These are phyloP conservation scores for Angomonas ambiguus DNA, from an alignment of 208 protist genomes.

Conservation along the genomic window DNA sequence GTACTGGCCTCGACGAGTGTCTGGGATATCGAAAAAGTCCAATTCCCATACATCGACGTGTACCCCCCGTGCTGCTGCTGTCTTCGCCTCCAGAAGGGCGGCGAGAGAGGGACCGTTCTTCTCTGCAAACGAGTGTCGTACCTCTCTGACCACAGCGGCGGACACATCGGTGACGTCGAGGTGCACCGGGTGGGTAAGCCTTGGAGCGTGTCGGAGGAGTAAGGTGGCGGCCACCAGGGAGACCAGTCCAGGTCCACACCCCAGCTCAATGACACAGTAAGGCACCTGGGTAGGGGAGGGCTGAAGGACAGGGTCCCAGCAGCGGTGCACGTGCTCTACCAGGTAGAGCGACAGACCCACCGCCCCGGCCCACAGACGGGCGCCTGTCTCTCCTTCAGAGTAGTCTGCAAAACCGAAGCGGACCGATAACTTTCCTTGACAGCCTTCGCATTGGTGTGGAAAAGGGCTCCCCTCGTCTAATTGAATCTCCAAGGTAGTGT, in stretches of 20 bases:
- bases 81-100: background rate
- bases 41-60: slow-evolving; percentile 19
- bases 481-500: slow-evolving; percentile 11
- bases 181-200: slow-evolving; percentile 7
- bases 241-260: slow-evolving; percentile 45
- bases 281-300: background rate
- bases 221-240: slow-evolving; percentile 30
- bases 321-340: slow-evolving; percentile 17
- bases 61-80: background rate
- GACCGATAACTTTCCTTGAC: slow-evolving; percentile 15
- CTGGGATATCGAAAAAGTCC: slow-evolving; percentile 34
- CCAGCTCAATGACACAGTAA: slow-evolving; percentile 39
- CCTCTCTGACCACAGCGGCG: slow-evolving; percentile 27
- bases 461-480: background rate
- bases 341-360: slow-evolving; percentile 46
- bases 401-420: slow-evolving; percentile 63
- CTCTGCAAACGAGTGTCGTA: slow-evolving; percentile 18
- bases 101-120: slow-evolving; percentile 22
- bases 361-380: slow-evolving; percentile 48
- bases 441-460: background rate
- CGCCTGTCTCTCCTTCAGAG: slow-evolving; percentile 42
- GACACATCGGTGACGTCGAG: slow-evolving; percentile 50
- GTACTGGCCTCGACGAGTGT: slow-evolving; percentile 19
- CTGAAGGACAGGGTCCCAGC: background rate
- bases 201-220: background rate